Base-by-base conservation (phyloP, 352 stramenopile genomes). In the Pythium aquatile region DNA sequence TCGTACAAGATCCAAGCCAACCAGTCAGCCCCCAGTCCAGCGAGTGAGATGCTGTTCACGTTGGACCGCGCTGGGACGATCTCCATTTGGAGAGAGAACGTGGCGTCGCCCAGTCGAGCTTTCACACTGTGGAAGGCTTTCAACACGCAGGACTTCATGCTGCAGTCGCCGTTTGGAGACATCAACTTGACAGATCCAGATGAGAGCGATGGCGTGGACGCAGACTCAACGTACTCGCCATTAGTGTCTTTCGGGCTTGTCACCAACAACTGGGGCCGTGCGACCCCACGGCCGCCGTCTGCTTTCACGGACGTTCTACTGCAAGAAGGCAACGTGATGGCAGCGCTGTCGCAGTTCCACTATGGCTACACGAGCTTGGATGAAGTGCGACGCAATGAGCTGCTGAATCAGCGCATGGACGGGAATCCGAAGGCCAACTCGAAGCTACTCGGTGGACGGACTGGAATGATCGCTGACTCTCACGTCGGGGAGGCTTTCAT, bases 51-150 rank as follows among this genome's bases (percentile, higher is more conserved):
- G 78, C 65, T 96, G n/a, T 86, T 90, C 52, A 81, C 80, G 42
- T 73, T 96, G 32, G 83, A 96, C 52, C 69, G 73, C 26, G 59
- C 64, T 30, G 85, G 85, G 6, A 81, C 70, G 30, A 60, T 96
- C 46, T 89, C 79, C 26, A 89, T 94, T 26, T 96, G 87, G 87
- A 76, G 81, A 11, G 83, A 93, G 58, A 89, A 80, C 35, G 58
- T 77, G 6, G 73, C 71, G 26, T 69, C 74, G 4, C 52, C 69
- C 6, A 62, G 52, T 26, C 78, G 80, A 0, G 79, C 79, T 11
- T 94, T 96, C 65, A 74, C 81, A 26, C 40, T 89, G 29, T 94
- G 85, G 85, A 90, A 91, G 60, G 65, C 65, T 13, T 81, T 91
- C 32, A 62, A 60, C 40, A 72, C 69, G 17, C 55, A 61, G 2